Evolutionary conservation across 192 early-diverging fungal species (phyloP).

Genomic region (Entophlyctis luteolus): DNA sequence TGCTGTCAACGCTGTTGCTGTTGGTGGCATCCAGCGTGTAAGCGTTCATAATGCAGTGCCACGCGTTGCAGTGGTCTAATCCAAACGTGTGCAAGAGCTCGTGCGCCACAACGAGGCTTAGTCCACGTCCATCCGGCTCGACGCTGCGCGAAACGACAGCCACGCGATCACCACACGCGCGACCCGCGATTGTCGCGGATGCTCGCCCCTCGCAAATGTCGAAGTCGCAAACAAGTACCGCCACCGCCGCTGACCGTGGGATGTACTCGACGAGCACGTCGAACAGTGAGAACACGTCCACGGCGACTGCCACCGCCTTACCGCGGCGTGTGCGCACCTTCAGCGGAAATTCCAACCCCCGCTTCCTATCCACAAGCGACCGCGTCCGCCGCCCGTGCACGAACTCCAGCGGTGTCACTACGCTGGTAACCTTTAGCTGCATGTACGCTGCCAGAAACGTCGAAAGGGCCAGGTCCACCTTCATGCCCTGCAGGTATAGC

Average conservation of each 20-base stretch:
- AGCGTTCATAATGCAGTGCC: conserved; percentile 3
- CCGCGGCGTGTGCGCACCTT: background rate
- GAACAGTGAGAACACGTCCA: background rate
- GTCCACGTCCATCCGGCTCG: background rate
- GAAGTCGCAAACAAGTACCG: background rate
- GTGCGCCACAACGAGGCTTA: background rate
- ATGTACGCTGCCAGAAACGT: background rate
- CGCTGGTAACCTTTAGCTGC: background rate
- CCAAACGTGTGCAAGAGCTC: background rate
- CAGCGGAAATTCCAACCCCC: background rate
- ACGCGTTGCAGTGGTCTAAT: background rate
- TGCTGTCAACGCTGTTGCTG: no score
- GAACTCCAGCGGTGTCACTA: background rate
- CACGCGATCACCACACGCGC: background rate
- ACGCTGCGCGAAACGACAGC: background rate
- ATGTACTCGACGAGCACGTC: background rate
- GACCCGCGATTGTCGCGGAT: background rate
- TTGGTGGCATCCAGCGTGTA: background rate
- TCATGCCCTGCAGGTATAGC: background rate
- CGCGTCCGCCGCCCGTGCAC: background rate
- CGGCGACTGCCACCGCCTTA: background rate
- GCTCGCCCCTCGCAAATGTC: background rate
- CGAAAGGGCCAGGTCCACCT: background rate
- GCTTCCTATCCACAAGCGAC: background rate
- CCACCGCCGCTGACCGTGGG: background rate